Conservation (phyloP, 257 asterid species). For the Solanum medicagineum region DNA sequence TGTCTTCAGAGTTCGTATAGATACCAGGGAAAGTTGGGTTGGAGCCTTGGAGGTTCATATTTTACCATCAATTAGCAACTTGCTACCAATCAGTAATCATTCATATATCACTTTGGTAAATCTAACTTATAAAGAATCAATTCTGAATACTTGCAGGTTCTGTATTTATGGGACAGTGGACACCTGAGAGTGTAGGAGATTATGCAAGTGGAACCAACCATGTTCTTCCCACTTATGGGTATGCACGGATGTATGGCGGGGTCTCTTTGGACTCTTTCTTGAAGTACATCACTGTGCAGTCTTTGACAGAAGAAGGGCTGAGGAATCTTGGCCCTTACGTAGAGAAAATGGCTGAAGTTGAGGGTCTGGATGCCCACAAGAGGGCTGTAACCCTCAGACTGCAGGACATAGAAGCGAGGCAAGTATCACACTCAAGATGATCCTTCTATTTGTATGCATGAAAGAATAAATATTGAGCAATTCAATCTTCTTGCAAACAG, state of each 20-base stretch:
- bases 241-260: constrained; percentile 89
- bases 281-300: constrained; percentile 80
- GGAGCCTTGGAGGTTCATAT: background rate
- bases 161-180: constrained; percentile 80
- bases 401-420: constrained; percentile 62
- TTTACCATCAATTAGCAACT: background rate
- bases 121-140: background rate
- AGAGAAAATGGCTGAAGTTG: constrained; percentile 86
- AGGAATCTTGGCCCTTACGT: constrained; percentile 85
- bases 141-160: constrained; percentile 42
- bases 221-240: constrained; percentile 95
- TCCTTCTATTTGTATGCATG: background rate
- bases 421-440: constrained; percentile 1
- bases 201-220: constrained; percentile 96
- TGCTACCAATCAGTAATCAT: background rate
- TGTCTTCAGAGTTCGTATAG: background rate
- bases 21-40: background rate
- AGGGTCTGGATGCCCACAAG: constrained; percentile 96
- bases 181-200: constrained; percentile 93
- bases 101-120: background rate
- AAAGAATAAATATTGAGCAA: background rate
- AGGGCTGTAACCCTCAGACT: constrained; percentile 87
- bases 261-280: constrained; percentile 84
- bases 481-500: background rate
- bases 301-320: constrained; percentile 81